Percentiles rank a stretch among this genome's conserved stretches.
These are phyloP conservation scores for Trichosporon sp. DNA, from an alignment of 1,284 basidiomycete species.

Conservation along the genomic window DNA sequence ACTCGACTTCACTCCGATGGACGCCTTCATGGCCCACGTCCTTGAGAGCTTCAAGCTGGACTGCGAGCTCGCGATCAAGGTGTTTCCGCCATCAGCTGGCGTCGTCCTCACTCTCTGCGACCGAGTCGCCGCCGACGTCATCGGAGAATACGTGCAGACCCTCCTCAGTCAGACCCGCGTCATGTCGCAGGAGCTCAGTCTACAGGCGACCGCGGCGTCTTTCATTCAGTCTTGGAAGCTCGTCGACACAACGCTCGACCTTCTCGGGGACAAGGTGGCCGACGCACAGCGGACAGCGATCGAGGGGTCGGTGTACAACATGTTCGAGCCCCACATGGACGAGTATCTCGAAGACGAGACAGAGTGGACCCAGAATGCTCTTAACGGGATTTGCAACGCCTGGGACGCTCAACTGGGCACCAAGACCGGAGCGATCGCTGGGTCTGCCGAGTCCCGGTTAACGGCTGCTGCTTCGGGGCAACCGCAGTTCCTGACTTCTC, in stretches of 20 bases:
- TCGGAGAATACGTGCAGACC: conserved; percentile 77
- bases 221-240: conserved; percentile 84
- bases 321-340: conserved; percentile 94
- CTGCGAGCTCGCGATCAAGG: conserved; percentile 68
- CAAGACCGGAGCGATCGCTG: neutral
- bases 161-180: conserved; percentile 72
- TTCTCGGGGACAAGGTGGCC: conserved; percentile 29
- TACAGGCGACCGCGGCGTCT: conserved; percentile 79
- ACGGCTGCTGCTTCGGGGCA: conserved; percentile 18
- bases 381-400: conserved; percentile 67
- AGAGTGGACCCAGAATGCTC: conserved; percentile 67
- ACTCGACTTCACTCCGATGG: conserved; percentile 88
- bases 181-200: conserved; percentile 65
- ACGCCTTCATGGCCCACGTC: conserved; percentile 72
- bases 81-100: conserved; percentile 67
- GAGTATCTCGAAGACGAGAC: conserved; percentile 93
- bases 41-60: conserved; percentile 64
- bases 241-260: conserved; percentile 64
- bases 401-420: conserved; percentile 58
- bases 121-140: conserved; percentile 45
- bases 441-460: neutral
- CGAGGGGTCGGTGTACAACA: conserved; percentile 78
- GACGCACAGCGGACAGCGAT: conserved; percentile 53
- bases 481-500: conserved; percentile 66
- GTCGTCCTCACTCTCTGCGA: conserved; percentile 42